Evolutionary conservation across 192 early-diverging fungal genomes (phyloP).

Genomic region (Umbelopsis ramanniana): DNA sequence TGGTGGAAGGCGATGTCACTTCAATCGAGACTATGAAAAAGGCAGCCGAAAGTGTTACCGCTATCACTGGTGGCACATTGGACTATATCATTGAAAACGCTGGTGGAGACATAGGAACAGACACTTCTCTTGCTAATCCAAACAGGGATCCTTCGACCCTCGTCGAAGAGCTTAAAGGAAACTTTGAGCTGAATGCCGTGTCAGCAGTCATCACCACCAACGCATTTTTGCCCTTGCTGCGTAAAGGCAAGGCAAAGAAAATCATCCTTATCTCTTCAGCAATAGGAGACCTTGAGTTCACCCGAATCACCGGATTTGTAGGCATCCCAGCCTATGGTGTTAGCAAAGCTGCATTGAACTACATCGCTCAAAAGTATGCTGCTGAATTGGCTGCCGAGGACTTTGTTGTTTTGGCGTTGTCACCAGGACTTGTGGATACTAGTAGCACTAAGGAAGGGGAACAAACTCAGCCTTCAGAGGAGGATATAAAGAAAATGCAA

Average conservation of each 20-base stretch:
- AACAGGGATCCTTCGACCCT: not conserved
- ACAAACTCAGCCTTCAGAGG: not conserved
- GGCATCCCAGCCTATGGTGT: constrained; percentile 1
- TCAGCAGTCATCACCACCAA: constrained; percentile 11
- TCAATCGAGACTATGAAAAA: not conserved
- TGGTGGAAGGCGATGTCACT: constrained; percentile 4
- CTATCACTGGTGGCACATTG: constrained; percentile 16
- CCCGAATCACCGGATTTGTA: not conserved
- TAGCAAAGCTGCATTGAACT: constrained; percentile 31
- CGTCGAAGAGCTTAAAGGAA: not conserved
- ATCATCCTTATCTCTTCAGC: constrained; percentile 37
- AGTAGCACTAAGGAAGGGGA: not conserved
- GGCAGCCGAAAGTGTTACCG: not conserved
- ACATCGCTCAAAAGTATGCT: constrained; percentile 11
- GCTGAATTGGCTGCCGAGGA: not conserved
- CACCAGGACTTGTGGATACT: constrained; percentile 14
- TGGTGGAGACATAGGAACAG: not conserved
- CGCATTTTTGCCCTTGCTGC: constrained; percentile 19
- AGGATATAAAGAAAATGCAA: not conserved
- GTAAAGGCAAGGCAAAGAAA: constrained; percentile 16
- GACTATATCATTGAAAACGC: constrained; percentile 5
- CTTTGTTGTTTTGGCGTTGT: not conserved
- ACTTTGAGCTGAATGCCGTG: constrained; percentile 31
- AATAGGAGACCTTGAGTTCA: constrained; percentile 22
- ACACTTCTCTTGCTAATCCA: not conserved